These are phyloP conservation scores for Lasiosphaeria ovina DNA, from an alignment of 495 filamentous ascomycete species.

Conservation along the genomic window DNA sequence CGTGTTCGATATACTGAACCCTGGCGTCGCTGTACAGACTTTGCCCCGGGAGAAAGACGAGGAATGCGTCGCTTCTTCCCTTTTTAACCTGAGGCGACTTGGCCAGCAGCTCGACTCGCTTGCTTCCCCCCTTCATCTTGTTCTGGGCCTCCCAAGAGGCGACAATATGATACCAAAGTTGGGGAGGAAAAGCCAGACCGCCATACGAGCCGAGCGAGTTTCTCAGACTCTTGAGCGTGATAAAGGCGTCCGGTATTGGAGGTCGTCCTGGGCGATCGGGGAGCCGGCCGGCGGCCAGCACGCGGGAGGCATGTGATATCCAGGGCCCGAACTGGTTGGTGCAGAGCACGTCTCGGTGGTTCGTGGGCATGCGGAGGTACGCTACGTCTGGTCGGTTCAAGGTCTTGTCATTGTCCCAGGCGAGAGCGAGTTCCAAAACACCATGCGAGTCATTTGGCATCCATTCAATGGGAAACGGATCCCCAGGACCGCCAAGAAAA, in stretches of 20 bases:
- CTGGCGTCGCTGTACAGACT: background rate
- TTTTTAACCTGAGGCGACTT: too few species aligned
- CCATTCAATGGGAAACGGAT: constrained; percentile 22
- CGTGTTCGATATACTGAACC: constrained; percentile 10
- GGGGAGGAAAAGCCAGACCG: constrained; percentile 1
- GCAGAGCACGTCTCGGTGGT: constrained; percentile 5
- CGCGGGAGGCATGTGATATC: constrained; percentile 19
- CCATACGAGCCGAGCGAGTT: too few species aligned
- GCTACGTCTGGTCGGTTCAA: constrained; percentile 26
- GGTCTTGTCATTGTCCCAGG: constrained; percentile 17
- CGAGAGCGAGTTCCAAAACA: constrained; percentile 18
- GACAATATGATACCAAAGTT: constrained; percentile 15
- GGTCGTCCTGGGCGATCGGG: constrained; percentile 24
- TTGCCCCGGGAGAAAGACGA: constrained; percentile 20
- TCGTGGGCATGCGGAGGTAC: constrained; percentile 29
- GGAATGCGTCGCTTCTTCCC: constrained; percentile 15
- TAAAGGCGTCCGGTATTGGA: constrained; percentile 23
- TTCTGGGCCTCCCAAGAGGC: background rate
- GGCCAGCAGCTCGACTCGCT: constrained; percentile 4
- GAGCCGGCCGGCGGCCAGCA: constrained; percentile 24
- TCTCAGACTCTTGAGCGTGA: constrained; percentile 6
- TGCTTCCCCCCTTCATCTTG: too few species aligned
- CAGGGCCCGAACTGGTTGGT: constrained; percentile 21
- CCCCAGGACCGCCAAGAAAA: constrained; percentile 19
- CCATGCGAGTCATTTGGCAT: constrained; percentile 13